phyloP scores from a whole-genome alignment of 2,329 filamentous ascomycete genomes.

The Pezicula radicicola region DNA sequence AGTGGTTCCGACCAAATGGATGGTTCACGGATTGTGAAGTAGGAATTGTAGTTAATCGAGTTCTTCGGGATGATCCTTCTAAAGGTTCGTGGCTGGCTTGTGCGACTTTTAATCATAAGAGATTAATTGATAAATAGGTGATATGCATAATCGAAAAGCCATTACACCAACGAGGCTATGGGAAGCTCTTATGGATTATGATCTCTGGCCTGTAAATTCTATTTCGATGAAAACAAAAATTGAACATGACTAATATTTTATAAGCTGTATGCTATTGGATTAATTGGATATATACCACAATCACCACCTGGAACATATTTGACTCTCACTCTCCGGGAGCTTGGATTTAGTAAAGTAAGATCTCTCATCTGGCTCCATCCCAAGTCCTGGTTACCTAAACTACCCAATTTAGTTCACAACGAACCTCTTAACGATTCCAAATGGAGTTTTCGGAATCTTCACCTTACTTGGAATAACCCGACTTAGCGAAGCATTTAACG shows the following conservation, averaged over 20 bases:
- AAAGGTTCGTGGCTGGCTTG: conserved; percentile 30
- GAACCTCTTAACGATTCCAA: conserved; percentile 40
- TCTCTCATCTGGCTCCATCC: neutral
- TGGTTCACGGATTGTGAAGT: conserved; percentile 63
- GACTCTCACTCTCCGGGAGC: conserved; percentile 42
- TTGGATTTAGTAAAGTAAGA: conserved; percentile 8
- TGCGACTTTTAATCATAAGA: neutral
- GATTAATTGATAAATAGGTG: conserved; percentile 22
- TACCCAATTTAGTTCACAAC: conserved; percentile 31
- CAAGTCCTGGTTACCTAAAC: neutral
- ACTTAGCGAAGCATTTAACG: conserved; percentile 36
- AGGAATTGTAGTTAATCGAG: conserved; percentile 63
- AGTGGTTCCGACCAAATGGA: conserved; percentile 52
- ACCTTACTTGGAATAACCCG: conserved; percentile 40
- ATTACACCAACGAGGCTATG: conserved; percentile 38
- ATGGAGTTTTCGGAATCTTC: conserved; percentile 38
- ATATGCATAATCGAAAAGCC: conserved; percentile 57
- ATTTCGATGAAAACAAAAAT: neutral
- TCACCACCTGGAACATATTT: conserved; percentile 46
- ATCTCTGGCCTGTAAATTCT: conserved; percentile 45
- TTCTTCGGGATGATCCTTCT: conserved; percentile 47
- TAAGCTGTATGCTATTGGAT: conserved; percentile 34
- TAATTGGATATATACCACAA: conserved; percentile 44
- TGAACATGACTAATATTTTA: neutral
- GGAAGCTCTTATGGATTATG: conserved; percentile 48